These are phyloP conservation scores for Solanum rostratum DNA, from an alignment of 257 asterid genomes.

Conservation along the genomic window DNA sequence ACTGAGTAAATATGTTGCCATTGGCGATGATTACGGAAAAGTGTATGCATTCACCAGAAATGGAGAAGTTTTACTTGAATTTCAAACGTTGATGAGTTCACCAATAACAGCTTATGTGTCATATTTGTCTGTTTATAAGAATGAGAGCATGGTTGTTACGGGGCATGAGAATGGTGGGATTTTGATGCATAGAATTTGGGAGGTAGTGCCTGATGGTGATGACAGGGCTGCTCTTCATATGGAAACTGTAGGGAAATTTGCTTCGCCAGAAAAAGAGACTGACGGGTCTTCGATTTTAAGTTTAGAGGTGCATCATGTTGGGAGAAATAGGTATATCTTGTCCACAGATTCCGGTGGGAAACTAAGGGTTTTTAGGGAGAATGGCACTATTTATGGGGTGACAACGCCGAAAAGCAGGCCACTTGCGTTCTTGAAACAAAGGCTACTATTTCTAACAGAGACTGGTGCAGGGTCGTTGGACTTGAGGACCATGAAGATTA, in stretches of 20 bases:
- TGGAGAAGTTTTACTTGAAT: slow-evolving; percentile 63
- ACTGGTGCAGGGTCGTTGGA: slow-evolving; percentile 94
- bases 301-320: slow-evolving; percentile 78
- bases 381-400: slow-evolving; percentile 54
- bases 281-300: slow-evolving; percentile 26
- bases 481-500: slow-evolving; percentile 80
- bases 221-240: slow-evolving; percentile 45
- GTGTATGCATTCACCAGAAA: slow-evolving; percentile 43
- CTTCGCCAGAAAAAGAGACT: slow-evolving; percentile 17
- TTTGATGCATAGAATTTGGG: slow-evolving; percentile 76
- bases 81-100: slow-evolving; percentile 30
- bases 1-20: slow-evolving; percentile 56
- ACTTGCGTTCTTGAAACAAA: slow-evolving; percentile 74
- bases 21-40: slow-evolving; percentile 75
- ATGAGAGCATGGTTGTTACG: slow-evolving; percentile 65
- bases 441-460: slow-evolving; percentile 83
- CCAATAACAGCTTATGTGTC: slow-evolving; percentile 49
- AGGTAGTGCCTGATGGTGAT: slow-evolving; percentile 41
- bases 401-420: slow-evolving; percentile 53
- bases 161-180: slow-evolving; percentile 70
- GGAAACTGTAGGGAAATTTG: slow-evolving; percentile 43
- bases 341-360: slow-evolving; percentile 46
- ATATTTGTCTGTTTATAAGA: slow-evolving; percentile 58
- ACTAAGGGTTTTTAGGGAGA: slow-evolving; percentile 51
- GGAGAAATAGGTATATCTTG: slow-evolving; percentile 63